phyloP scores from a whole-genome alignment of 2,329 filamentous ascomycete genomes.

The Westerdykella sp. region DNA sequence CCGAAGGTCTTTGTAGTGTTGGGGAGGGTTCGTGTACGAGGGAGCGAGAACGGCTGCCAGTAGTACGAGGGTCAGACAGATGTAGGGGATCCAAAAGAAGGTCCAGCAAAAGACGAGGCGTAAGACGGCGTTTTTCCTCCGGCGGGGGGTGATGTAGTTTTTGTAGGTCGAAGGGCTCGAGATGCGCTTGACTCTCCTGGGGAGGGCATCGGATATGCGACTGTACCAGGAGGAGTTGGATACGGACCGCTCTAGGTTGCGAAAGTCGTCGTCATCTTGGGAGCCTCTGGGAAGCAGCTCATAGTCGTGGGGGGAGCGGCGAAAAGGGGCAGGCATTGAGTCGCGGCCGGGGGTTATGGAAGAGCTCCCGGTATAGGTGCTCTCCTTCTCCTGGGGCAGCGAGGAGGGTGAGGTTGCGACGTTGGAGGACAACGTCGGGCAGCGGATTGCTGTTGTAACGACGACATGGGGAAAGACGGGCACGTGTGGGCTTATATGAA shows the following conservation, averaged over 20 bases:
- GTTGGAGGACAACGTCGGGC: too few relatives aligned
- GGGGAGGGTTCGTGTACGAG: conserved; percentile 51
- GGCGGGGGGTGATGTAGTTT: conserved; percentile 29
- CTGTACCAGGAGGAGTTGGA: conserved; percentile 21
- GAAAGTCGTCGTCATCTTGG: conserved; percentile 12
- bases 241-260: conserved; percentile 8
- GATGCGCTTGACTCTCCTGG: conserved; percentile 19
- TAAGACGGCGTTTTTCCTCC: conserved; percentile 26
- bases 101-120: conserved; percentile 26
- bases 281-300: conserved; percentile 30
- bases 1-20: conserved; percentile 46
- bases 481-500: too few relatives aligned
- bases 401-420: too few relatives aligned
- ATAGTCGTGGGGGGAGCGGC: conserved; percentile 23
- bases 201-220: conserved; percentile 13
- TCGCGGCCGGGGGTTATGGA: neutral
- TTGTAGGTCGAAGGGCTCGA: conserved; percentile 25
- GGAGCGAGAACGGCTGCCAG: conserved; percentile 47
- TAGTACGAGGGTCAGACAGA: conserved; percentile 35
- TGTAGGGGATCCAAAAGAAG: conserved; percentile 28
- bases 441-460: too few relatives aligned
- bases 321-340: conserved; percentile 11
- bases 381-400: too few relatives aligned
- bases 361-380: neutral
- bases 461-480: too few relatives aligned